Evolutionary conservation across 257 asterid genomes (phyloP), one percentile per base, ranked within the genome.

Genomic region (Verbena officinalis): DNA sequence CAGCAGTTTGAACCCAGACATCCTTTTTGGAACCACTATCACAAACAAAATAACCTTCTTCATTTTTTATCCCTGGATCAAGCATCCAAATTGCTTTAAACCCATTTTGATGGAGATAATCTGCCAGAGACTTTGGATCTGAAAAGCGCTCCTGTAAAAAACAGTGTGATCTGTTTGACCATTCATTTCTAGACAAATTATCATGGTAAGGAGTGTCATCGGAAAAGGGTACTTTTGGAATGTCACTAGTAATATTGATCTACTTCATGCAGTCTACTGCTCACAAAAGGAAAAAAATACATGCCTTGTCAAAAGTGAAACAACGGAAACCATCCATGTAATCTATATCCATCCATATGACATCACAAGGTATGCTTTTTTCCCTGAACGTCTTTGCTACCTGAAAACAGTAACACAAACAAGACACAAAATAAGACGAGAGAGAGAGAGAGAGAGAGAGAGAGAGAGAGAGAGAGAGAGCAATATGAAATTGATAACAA

Each of bases 281-380:
- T 27, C 5, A 2, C 33, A 27, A 27, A 27, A 27, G 33, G 5
- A 27, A 27, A 27, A 27, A 57, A 46, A 40, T 27, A 68, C 73
- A 53, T 80, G 79, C 97, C 97, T 90, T 55, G 74, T 86, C 87
- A 62, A 93, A 93, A 55, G 97, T 93, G 77, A 93, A 90, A 76
- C 97, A 93, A 53, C 97, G 96, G 65, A 93, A 93, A 75, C 89
- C 95, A 62, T 93, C 90, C 99, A 93, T 93, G 80, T 93, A 93
- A 79, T 93, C 99, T 39, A 93, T 93, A 82, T 93, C 99, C 95
- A 93, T 93, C 99, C 99, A 93, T 64, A 93, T 81, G 82, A 90
- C 96, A 78, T 90, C 99, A 83, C 97, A 93, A 69, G 99, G 99
- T 74, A 93, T 90, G 48, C 70, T 62, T 79, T 93, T 93, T 58